These are phyloP conservation scores for Aspergillus hiratsukae DNA, from an alignment of 2,329 filamentous ascomycete species.

Conservation along the genomic window DNA sequence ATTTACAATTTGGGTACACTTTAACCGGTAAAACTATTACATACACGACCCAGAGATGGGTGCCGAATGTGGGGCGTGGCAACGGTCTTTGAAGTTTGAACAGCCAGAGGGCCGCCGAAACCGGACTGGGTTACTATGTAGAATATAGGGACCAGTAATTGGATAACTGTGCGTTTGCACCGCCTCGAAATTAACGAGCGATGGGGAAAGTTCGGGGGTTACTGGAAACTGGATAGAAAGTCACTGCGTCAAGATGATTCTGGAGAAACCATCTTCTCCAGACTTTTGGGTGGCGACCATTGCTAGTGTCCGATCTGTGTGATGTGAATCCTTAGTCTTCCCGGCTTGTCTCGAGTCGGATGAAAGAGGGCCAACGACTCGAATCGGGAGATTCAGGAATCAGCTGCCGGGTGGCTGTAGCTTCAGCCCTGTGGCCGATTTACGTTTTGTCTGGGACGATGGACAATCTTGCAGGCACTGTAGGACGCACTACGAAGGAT, in stretches of 20 bases:
- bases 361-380: conserved; percentile 18
- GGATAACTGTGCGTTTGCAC: conserved; percentile 1
- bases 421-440: conserved; percentile 3
- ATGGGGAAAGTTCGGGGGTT: background rate
- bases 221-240: background rate
- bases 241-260: background rate
- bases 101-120: conserved; percentile 18
- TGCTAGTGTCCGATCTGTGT: background rate
- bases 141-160: conserved; percentile 4
- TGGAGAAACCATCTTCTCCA: background rate
- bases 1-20: background rate
- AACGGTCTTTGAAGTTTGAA: conserved; percentile 32
- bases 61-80: conserved; percentile 28
- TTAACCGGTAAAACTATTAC: background rate
- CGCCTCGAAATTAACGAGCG: conserved; percentile 2
- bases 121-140: conserved; percentile 19
- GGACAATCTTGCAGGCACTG: background rate
- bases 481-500: background rate
- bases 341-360: background rate
- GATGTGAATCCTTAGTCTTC: background rate
- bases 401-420: conserved; percentile 14
- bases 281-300: background rate
- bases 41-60: background rate
- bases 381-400: conserved; percentile 33
- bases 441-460: background rate